phyloP scores from a whole-genome alignment of 805 yeast species.

The Candida loeiensis region DNA sequence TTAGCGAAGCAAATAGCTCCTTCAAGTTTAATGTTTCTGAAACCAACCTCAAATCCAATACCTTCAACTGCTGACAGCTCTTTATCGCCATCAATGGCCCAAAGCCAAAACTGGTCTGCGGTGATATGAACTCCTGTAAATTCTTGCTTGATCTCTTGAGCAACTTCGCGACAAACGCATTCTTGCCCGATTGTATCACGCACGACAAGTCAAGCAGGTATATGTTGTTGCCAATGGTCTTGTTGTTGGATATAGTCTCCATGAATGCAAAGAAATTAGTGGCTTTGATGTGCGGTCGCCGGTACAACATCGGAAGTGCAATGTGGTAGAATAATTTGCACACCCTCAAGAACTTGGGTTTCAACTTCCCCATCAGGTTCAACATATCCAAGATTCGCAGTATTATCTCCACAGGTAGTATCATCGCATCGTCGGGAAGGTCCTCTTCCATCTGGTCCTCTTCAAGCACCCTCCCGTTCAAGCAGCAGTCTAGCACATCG shows the following conservation, averaged over 20 bases:
- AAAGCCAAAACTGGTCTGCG: conserved; percentile 91
- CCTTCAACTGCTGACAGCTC: conserved; percentile 59
- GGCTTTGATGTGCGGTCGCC: conserved; percentile 58
- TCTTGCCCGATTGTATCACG: conserved; percentile 87
- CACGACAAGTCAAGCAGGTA: conserved; percentile 66
- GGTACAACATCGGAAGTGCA: conserved; percentile 64
- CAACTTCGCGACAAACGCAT: conserved; percentile 81
- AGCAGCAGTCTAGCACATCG: conserved; percentile 41
- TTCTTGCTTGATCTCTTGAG: conserved; percentile 70
- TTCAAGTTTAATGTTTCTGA: conserved; percentile 85
- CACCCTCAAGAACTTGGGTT: conserved; percentile 55
- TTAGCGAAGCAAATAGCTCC: conserved; percentile 74
- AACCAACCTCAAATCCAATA: conserved; percentile 77
- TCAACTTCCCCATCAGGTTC: conserved; percentile 25
- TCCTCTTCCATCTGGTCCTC: conserved; percentile 13
- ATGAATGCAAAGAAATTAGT: conserved; percentile 72
- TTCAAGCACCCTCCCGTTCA: conserved; percentile 20
- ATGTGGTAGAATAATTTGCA: conserved; percentile 57
- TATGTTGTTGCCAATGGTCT: conserved; percentile 56
- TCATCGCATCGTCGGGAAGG: conserved; percentile 18
- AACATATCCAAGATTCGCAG: conserved; percentile 30
- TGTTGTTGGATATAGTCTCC: conserved; percentile 54
- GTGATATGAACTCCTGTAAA: conserved; percentile 74
- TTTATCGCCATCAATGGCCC: conserved; percentile 83
- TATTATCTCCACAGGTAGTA: conserved; percentile 36